Base-by-base conservation (phyloP, 2,329 filamentous ascomycete species). In the Ascochyta lentis region DNA sequence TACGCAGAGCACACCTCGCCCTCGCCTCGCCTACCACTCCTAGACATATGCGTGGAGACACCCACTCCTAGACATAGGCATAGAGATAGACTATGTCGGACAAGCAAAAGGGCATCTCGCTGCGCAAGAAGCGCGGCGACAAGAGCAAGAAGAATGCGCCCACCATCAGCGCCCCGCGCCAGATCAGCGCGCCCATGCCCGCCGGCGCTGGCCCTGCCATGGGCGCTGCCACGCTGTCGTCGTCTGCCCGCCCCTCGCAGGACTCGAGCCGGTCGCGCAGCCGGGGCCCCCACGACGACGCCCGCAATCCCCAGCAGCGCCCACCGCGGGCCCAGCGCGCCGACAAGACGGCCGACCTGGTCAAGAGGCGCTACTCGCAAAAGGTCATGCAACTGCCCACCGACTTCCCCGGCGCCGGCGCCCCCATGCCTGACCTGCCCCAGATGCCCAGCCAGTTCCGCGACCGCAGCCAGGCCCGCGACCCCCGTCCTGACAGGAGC, bases 341-440 rank as follows among this genome's bases (percentile, higher is more conserved):
- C 50, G 73, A 74, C 45, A 83, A 84, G 66, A 88, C 87, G 38
- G 85, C 86, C 16, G 94, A 99, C 75, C 82, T 98, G 49, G 93
- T 99, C 56, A 98, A 98, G 80, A 86, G 92, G 66, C 84, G 95
- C 66, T 99, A 98, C 77, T 98, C 95, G 35, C 93, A 93, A 38
- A 88, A 94, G 58, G 96, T 97, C 76, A 94, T 92, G 67, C 87
- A 90, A 62, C 76, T 89, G 1, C 89, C 90, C 1, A 79, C 86
- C 56, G 87, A 91, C 67, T 90, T 87, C 71, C 85, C 89, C 66
- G 54, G 48, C n/a, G 80, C 83, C 64, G 86, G 84, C 52, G 86
- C 85, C 19, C 85, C 92, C 16, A 82, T 96, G 66, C 80, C 80
- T 5, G 71, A 74, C 13, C 67, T 83, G 61, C 94, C 95, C 0